A percentile compares a stretch with the other conserved stretches of the same genome.
Evolutionary conservation across 2,329 filamentous ascomycete genomes (phyloP).

Genomic region (Fusarium sulawesiense): DNA sequence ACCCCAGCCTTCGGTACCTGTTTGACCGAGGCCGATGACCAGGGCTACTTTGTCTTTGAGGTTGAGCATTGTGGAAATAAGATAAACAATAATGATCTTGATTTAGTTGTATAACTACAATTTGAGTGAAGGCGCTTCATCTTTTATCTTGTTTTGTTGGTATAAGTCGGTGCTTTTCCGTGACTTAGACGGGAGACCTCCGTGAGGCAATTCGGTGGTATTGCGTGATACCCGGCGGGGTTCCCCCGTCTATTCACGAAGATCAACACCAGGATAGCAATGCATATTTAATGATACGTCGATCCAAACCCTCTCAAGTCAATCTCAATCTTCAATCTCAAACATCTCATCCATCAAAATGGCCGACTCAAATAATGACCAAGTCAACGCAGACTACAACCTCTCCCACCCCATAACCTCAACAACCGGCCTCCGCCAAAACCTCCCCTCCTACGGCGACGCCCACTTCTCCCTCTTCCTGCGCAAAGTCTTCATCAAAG

Average conservation of each 20-base stretch:
- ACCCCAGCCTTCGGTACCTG: constrained; percentile 59
- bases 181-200: constrained; percentile 1
- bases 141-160: not conserved
- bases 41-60: constrained; percentile 58
- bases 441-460: constrained; percentile 76
- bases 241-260: constrained; percentile 24
- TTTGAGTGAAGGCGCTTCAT: no score
- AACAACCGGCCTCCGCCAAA: constrained; percentile 68
- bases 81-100: no score
- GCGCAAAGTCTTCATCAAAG: constrained; percentile 82
- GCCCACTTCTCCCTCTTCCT: constrained; percentile 80
- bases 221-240: constrained; percentile 38
- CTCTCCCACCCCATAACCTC: constrained; percentile 64
- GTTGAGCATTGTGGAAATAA: constrained; percentile 49
- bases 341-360: constrained; percentile 13
- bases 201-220: constrained; percentile 23
- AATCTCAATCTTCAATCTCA: not conserved
- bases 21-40: constrained; percentile 60
- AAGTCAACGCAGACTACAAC: constrained; percentile 68
- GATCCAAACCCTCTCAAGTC: not conserved
- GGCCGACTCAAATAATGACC: constrained; percentile 15
- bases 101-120: no score
- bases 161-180: not conserved
- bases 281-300: constrained; percentile 39
- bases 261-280: constrained; percentile 36